Base-by-base conservation (phyloP, 768 basidiomycete genomes). In the Leccinellum rugosiceps region DNA sequence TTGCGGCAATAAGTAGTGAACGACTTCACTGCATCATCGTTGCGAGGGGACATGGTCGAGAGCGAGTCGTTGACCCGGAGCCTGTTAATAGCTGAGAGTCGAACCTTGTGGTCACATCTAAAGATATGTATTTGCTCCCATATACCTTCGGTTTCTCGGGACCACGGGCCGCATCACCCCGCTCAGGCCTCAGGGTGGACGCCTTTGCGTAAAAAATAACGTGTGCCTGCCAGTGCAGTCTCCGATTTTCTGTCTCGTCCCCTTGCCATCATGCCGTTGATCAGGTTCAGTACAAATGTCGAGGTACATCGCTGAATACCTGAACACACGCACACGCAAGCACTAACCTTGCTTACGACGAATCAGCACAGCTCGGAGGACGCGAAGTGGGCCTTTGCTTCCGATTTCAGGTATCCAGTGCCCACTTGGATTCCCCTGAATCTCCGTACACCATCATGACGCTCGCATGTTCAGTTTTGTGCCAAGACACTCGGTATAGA, bases 381-480 rank as follows among this genome's bases (percentile, higher is more conserved):
- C 25, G 72, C 72, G 45, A 68, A 66, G 34, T 74, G 72, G 58
- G 65, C 63, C 4, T 76, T 78, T 55, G 63, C 72, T 30, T 71
- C 78, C 17, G 80, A 85, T 58, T 82, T 88, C 64, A 83, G 77
- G 85, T 82, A 60, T 38, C 23, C 61, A 55, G 21, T 31, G 14
- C 17, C 15, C 17, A 6, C 35, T n/a, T 38, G 49, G 44, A 21
- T 11, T 19, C 15, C n/a, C n/a, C 13, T 34, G 8, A 15, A 23
- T 3, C 6, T 2, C 21, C 10, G n/a, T 41, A n/a, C n/a, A 10
- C 9, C n/a, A 50, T 23, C n/a, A 32, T 41, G 52, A 28, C 48
- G 28, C 43, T 56, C 34, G 25, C 6, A 38, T 21, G 6, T 38
- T 9, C 45, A 87, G 86, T 70, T 83, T 57, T 73, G 78, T 14